Percentiles rank a stretch among this genome's conserved stretches.
phyloP scores from a whole-genome alignment of 2,329 filamentous ascomycete genomes.

The Juglanconis oblonga region DNA sequence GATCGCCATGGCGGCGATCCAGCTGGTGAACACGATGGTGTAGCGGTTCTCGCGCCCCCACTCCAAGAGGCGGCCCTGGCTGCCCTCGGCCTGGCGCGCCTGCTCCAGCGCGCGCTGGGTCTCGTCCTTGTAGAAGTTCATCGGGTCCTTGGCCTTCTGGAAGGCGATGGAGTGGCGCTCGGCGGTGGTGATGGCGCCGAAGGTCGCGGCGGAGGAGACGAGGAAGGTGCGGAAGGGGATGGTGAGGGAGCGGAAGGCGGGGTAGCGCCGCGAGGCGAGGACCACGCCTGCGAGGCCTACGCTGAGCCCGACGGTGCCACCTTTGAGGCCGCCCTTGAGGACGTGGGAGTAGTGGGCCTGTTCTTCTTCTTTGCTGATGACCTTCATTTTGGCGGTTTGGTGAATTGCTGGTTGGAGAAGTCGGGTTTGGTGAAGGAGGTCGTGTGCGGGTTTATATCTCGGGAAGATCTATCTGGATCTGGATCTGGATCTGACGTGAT shows the following conservation, averaged over 20 bases:
- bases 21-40: conserved; percentile 76
- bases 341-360: conserved; percentile 78
- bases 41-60: conserved; percentile 83
- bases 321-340: conserved; percentile 73
- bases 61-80: conserved; percentile 55
- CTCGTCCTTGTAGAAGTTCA: conserved; percentile 63
- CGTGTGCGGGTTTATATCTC: not conserved
- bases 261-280: conserved; percentile 68
- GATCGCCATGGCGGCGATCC: conserved; percentile 76
- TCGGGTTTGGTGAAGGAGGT: conserved; percentile 1
- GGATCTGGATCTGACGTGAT: not conserved
- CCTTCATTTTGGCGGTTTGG: conserved; percentile 68
- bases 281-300: conserved; percentile 66
- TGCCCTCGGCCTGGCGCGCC: conserved; percentile 53
- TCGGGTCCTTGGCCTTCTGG: conserved; percentile 68
- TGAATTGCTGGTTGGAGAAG: conserved; percentile 7
- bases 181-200: conserved; percentile 82
- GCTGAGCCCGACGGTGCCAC: conserved; percentile 65
- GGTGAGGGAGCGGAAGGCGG: conserved; percentile 74
- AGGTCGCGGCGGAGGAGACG: conserved; percentile 76
- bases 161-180: conserved; percentile 66
- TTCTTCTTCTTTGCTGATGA: conserved; percentile 93
- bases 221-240: conserved; percentile 90
- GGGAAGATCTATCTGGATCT: not conserved
- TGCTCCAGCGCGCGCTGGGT: conserved; percentile 55